Percentiles rank a stretch among this genome's conserved stretches.
Conservation (phyloP, 257 asterid genomes). For the Lycium ferocissimum region DNA sequence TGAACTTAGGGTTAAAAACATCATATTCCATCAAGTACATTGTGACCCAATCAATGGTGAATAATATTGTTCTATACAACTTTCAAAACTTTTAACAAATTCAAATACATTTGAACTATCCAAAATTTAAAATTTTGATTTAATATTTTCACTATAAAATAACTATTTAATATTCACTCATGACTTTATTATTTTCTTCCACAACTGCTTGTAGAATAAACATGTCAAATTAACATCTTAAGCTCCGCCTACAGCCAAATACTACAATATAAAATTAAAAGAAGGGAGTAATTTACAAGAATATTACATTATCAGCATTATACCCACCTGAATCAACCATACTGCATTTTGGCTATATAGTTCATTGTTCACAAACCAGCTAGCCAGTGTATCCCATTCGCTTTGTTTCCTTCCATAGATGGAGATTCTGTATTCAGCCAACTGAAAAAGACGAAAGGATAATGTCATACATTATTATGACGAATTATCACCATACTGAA, state of each 20-base stretch:
- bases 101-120: too few relatives aligned
- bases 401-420: conserved; percentile 91
- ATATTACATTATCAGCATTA: conserved; percentile 27
- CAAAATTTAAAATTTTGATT: not conserved
- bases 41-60: not conserved
- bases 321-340: conserved; percentile 90
- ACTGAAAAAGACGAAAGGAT: conserved; percentile 47
- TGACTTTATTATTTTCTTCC: conserved; percentile 2
- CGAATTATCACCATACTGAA: not conserved
- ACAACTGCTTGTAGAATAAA: conserved; percentile 15
- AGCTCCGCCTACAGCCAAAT: not conserved
- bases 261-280: conserved; percentile 17
- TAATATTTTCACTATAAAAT: conserved; percentile 22
- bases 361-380: conserved; percentile 86
- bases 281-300: not conserved
- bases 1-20: not conserved
- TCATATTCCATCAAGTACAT: not conserved
- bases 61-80: not conserved
- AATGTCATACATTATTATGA: not conserved
- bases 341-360: conserved; percentile 82
- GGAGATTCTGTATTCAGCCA: conserved; percentile 93
- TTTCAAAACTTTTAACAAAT: not conserved
- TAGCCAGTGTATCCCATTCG: conserved; percentile 96
- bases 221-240: conserved; percentile 10
- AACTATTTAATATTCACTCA: not conserved